A percentile compares a stretch with the other conserved stretches of the same genome.
phyloP scores from a whole-genome alignment of 805 yeast genomes.

The Nakazawaea pomicola region DNA sequence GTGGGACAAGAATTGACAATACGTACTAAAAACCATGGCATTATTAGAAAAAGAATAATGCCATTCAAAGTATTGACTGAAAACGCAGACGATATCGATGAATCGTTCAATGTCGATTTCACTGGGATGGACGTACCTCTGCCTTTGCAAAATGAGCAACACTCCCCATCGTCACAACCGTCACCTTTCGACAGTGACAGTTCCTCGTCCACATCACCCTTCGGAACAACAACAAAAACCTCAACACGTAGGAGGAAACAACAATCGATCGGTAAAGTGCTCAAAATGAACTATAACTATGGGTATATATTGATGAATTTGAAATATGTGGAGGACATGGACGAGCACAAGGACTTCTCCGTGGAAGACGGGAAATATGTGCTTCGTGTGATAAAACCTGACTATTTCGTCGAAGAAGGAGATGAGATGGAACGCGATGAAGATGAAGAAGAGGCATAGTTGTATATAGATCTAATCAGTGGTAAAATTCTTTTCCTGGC shows the following conservation, averaged over 20 bases:
- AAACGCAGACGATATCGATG: constrained; percentile 15
- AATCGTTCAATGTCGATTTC: constrained; percentile 14
- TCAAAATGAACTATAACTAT: constrained; percentile 49
- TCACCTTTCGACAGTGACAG: constrained; percentile 1
- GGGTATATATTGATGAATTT: constrained; percentile 61
- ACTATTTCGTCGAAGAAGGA: constrained; percentile 65
- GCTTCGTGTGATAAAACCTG: constrained; percentile 53
- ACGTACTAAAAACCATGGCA: constrained; percentile 78
- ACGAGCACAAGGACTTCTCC: constrained; percentile 3
- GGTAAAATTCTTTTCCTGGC: constrained; percentile 26
- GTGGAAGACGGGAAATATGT: background rate
- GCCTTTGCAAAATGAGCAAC: no score
- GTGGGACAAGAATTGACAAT: constrained; percentile 95
- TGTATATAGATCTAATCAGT: no score
- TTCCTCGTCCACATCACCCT: background rate
- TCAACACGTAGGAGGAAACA: constrained; percentile 28
- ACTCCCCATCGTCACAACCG: background rate
- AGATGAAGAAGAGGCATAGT: constrained; percentile 4
- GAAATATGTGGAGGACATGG: constrained; percentile 20
- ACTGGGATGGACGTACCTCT: background rate
- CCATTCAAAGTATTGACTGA: constrained; percentile 47
- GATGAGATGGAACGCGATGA: constrained; percentile 15
- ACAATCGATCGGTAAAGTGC: constrained; percentile 55
- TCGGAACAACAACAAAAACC: constrained; percentile 3
- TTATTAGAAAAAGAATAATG: constrained; percentile 74